Conservation (phyloP, 768 basidiomycete genomes). For the Hypholoma sublateritium region DNA sequence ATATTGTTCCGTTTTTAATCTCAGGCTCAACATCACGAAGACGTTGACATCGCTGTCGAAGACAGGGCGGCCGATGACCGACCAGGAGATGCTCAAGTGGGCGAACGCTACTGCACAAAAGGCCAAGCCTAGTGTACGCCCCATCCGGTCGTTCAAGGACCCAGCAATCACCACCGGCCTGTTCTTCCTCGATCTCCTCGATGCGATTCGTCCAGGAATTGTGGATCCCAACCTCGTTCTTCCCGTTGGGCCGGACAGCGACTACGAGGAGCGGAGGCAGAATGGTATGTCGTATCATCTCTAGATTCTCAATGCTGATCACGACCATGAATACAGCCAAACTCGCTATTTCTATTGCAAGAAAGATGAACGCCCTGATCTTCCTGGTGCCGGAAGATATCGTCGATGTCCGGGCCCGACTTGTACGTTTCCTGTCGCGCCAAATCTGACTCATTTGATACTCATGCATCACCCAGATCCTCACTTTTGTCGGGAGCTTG, state of each 20-base stretch:
- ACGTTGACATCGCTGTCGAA: conserved; percentile 79
- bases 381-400: conserved; percentile 98
- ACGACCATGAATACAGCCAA: conserved; percentile 60
- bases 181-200: conserved; percentile 92
- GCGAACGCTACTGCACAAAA: conserved; percentile 87
- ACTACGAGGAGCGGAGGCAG: conserved; percentile 86
- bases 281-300: conserved; percentile 66
- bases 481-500: conserved; percentile 94
- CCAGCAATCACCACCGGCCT: conserved; percentile 83
- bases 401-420: conserved; percentile 87
- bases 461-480: conserved; percentile 51
- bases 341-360: conserved; percentile 96
- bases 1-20: neutral
- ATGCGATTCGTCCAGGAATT: conserved; percentile 89
- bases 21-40: conserved; percentile 84
- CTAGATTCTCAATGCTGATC: conserved; percentile 1
- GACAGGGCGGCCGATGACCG: conserved; percentile 81
- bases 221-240: conserved; percentile 87
- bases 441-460: neutral
- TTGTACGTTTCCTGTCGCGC: conserved; percentile 52
- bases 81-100: conserved; percentile 95
- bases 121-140: conserved; percentile 52
- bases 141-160: conserved; percentile 94
- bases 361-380: conserved; percentile 95
- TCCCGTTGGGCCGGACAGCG: conserved; percentile 55